Evolutionary conservation across 2,329 filamentous ascomycete species (phyloP).

Genomic region (Xylaria sp.): DNA sequence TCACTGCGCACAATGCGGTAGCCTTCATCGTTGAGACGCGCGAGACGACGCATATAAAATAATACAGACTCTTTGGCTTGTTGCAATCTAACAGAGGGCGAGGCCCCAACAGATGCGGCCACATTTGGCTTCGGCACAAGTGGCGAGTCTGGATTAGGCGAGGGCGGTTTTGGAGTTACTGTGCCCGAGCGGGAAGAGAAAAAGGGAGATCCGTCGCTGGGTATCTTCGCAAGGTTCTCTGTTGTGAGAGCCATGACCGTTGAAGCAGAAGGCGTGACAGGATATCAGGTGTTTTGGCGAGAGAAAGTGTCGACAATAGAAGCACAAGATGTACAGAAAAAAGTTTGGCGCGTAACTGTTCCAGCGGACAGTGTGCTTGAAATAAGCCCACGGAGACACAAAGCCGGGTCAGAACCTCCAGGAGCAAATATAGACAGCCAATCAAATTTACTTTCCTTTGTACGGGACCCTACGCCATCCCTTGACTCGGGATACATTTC

Average conservation of each 20-base stretch:
- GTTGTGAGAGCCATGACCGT: not conserved
- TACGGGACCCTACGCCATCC: not conserved
- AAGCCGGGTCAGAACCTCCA: not conserved
- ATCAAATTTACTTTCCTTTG: not conserved
- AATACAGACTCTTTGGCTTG: not conserved
- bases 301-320: not conserved
- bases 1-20: not conserved
- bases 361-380: not conserved
- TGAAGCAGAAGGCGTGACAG: not conserved
- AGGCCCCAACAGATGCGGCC: not conserved
- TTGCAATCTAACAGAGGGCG: not conserved
- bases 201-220: not conserved
- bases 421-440: not conserved
- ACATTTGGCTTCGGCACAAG: too few species aligned
- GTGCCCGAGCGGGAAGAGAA: not conserved
- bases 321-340: not conserved
- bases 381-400: constrained; percentile 4
- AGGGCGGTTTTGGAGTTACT: too few species aligned
- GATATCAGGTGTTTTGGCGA: not conserved
- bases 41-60: not conserved
- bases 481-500: not conserved
- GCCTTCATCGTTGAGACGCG: not conserved
- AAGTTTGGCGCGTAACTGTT: not conserved
- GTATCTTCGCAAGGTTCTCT: not conserved
- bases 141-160: too few species aligned